Conservation (phyloP, 2,329 filamentous ascomycete species). For the Ceratocystiopsis minuta region DNA sequence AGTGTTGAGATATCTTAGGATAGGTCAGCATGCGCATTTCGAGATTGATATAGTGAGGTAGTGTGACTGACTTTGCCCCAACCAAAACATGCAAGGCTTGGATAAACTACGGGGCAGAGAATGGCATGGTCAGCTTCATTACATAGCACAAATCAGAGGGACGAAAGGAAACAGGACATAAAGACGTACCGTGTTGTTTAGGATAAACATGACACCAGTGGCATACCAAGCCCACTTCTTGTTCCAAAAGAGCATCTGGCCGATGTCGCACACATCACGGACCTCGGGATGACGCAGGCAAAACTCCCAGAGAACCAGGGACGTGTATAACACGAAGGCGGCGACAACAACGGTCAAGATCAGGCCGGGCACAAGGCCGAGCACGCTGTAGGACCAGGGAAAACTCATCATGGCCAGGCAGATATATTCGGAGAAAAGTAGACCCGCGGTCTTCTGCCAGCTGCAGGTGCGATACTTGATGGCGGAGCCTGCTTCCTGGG, state of each 20-base stretch:
- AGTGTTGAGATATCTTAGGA: constrained; percentile 54
- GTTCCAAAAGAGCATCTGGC: constrained; percentile 86
- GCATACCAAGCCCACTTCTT: constrained; percentile 53
- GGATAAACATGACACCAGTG: constrained; percentile 69
- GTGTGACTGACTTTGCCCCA: constrained; percentile 39
- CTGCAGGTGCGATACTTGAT: constrained; percentile 90
- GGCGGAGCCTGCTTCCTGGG: constrained; percentile 54
- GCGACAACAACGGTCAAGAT: constrained; percentile 71
- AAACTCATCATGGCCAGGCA: constrained; percentile 90
- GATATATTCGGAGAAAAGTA: constrained; percentile 92
- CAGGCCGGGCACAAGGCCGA: constrained; percentile 72
- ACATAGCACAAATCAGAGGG: neutral
- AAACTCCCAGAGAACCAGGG: constrained; percentile 51
- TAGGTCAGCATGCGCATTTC: too few species aligned
- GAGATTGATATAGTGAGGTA: too few species aligned
- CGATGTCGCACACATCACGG: constrained; percentile 83
- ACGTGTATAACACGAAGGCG: constrained; percentile 63
- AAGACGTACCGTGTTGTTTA: constrained; percentile 57
- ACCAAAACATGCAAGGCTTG: constrained; percentile 71
- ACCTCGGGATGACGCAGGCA: constrained; percentile 82
- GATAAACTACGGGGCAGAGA: constrained; percentile 38
- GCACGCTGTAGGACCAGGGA: constrained; percentile 75
- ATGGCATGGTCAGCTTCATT: neutral
- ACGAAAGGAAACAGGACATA: neutral
- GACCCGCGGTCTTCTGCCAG: constrained; percentile 83